Percentiles rank a stretch among this genome's conserved stretches.
These are phyloP conservation scores for Fusarium pilosicola DNA, from an alignment of 2,329 filamentous ascomycete genomes.

Conservation along the genomic window DNA sequence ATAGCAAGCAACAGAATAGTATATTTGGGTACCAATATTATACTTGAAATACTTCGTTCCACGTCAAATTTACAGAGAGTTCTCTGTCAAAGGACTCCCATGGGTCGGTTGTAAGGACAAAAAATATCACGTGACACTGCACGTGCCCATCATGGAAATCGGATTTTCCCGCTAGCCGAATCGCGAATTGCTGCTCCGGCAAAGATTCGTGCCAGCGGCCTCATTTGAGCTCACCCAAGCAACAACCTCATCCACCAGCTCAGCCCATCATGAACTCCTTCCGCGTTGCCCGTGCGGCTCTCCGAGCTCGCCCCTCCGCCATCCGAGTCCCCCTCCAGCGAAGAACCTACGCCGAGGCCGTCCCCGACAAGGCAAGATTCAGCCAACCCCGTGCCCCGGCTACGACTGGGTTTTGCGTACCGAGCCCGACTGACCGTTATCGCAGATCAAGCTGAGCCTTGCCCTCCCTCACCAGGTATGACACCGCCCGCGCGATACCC, in stretches of 20 bases:
- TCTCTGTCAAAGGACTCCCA: not conserved
- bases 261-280: conserved; percentile 87
- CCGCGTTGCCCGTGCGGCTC: conserved; percentile 89
- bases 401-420: conserved; percentile 36
- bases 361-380: conserved; percentile 77
- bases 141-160: conserved; percentile 46
- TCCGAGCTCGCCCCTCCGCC: conserved; percentile 82
- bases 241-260: conserved; percentile 61
- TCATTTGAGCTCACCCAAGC: conserved; percentile 55
- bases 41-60: not conserved
- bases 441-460: conserved; percentile 94
- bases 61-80: not conserved
- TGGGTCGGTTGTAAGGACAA: not conserved
- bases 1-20: not conserved
- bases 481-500: conserved; percentile 31
- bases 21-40: not conserved
- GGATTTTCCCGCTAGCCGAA: conserved; percentile 56
- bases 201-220: conserved; percentile 61
- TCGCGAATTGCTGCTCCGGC: conserved; percentile 53
- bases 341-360: conserved; percentile 90
- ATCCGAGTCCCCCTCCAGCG: conserved; percentile 81
- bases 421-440: conserved; percentile 42
- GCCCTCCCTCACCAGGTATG: conserved; percentile 98
- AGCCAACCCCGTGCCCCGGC: conserved; percentile 18
- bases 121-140: conserved; percentile 44